A percentile compares a stretch with the other conserved stretches of the same genome.
phyloP scores from a whole-genome alignment of 176 grass and related monocot genomes.

The Triticum urartu region DNA sequence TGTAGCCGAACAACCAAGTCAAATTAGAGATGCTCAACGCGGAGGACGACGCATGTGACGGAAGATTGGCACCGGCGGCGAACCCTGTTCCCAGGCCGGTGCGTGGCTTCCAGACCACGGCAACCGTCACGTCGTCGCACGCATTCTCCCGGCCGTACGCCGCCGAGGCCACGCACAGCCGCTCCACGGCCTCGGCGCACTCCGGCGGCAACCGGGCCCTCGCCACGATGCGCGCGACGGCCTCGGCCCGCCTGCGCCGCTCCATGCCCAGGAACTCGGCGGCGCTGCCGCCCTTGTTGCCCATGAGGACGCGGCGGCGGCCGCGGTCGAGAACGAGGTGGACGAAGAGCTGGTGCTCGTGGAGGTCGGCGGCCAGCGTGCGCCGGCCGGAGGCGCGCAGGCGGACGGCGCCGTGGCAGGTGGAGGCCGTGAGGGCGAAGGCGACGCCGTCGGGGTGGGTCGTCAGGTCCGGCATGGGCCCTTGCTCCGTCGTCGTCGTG shows the following conservation, averaged over 20 bases:
- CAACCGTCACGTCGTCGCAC: constrained; percentile 18
- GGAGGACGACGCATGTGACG: not conserved
- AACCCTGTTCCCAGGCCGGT: not conserved
- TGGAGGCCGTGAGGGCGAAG: constrained; percentile 10
- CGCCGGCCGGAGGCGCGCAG: not conserved
- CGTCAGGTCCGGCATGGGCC: not conserved
- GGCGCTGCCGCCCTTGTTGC: not conserved
- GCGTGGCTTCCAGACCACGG: not conserved
- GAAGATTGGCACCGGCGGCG: not conserved
- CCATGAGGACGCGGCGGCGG: not conserved
- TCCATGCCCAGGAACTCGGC: constrained; percentile 7
- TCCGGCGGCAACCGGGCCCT: not conserved
- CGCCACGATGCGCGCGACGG: not conserved
- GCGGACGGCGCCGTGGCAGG: not conserved
- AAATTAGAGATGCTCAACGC: too few species aligned
- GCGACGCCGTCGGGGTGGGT: not conserved
- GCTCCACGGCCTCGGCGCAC: constrained; percentile 9
- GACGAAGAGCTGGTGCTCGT: constrained; percentile 21
- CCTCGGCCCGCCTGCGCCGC: not conserved
- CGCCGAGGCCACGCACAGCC: not conserved
- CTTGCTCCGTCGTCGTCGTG: not conserved
- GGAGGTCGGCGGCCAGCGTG: constrained; percentile 6
- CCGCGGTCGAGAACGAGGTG: constrained; percentile 9
- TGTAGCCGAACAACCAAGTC: not conserved
- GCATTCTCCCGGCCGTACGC: not conserved